Percentiles rank a stretch among this genome's conserved stretches.
Evolutionary conservation across 1,284 basidiomycete species (phyloP).

Genomic region (Pyrrhoderma lamaoense): DNA sequence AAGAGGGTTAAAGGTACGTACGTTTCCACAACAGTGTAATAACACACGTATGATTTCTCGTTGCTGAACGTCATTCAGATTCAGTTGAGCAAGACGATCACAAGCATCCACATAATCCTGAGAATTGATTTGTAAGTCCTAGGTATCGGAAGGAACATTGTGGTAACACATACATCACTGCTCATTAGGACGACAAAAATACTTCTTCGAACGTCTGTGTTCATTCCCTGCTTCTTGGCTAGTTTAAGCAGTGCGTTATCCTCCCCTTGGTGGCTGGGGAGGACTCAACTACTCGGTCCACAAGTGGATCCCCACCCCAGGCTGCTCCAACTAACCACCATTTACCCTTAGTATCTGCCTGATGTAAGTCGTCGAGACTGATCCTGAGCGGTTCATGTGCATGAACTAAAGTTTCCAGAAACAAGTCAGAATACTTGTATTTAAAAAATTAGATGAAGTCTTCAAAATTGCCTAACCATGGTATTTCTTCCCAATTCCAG

Average conservation of each 20-base stretch:
- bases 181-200: slow-evolving; percentile 94
- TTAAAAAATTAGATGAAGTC: slow-evolving; percentile 9
- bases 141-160: background rate
- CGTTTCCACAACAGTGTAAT: slow-evolving; percentile 90
- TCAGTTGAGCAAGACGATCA: slow-evolving; percentile 76
- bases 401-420: slow-evolving; percentile 43
- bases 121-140: slow-evolving; percentile 3
- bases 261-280: slow-evolving; percentile 25
- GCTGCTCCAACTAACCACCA: slow-evolving; percentile 99
- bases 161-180: slow-evolving; percentile 59
- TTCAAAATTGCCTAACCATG: too few relatives aligned
- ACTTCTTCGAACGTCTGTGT: slow-evolving; percentile 87
- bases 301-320: slow-evolving; percentile 88
- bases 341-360: slow-evolving; percentile 84
- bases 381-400: slow-evolving; percentile 81
- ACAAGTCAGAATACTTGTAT: background rate
- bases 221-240: slow-evolving; percentile 95
- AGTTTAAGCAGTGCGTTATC: slow-evolving; percentile 63
- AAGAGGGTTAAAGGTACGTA: slow-evolving; percentile 25
- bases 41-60: slow-evolving; percentile 91
- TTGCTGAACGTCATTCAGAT: slow-evolving; percentile 85
- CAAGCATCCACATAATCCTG: slow-evolving; percentile 94
- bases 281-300: slow-evolving; percentile 47
- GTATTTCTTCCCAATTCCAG: slow-evolving; percentile 67
- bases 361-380: slow-evolving; percentile 77